A percentile compares a stretch with the other conserved stretches of the same genome.
phyloP scores from a whole-genome alignment of 805 yeast species.

The Yamadazyma endophytica region DNA sequence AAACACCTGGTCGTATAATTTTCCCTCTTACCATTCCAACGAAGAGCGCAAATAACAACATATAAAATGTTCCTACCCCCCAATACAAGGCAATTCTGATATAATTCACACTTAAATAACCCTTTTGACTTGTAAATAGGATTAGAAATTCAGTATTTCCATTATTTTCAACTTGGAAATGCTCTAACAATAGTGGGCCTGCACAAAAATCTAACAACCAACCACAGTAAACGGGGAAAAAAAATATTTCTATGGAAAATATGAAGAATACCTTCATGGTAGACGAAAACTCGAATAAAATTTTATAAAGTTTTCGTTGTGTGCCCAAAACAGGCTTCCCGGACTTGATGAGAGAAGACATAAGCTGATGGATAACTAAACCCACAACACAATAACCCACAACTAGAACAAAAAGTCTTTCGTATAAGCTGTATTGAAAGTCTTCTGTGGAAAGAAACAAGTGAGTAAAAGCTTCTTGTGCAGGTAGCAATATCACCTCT shows the following conservation, averaged over 20 bases:
- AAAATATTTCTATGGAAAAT: conserved; percentile 73
- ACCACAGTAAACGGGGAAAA: conserved; percentile 88
- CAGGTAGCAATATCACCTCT: conserved; percentile 18
- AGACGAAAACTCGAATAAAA: conserved; percentile 51
- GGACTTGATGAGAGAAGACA: conserved; percentile 27
- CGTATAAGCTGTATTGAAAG: conserved; percentile 26
- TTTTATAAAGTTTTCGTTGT: conserved; percentile 47
- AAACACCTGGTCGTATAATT: conserved; percentile 81
- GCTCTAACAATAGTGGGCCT: conserved; percentile 43
- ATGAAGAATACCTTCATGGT: conserved; percentile 73
- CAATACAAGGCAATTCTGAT: conserved; percentile 40
- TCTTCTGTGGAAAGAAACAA: conserved; percentile 11
- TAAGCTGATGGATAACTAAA: conserved; percentile 18
- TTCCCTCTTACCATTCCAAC: conserved; percentile 75
- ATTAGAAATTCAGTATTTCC: conserved; percentile 2
- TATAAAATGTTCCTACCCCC: conserved; percentile 76
- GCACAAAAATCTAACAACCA: conserved; percentile 64
- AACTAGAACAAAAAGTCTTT: conserved; percentile 32
- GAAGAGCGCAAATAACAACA: conserved; percentile 82
- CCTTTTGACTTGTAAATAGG: conserved; percentile 7
- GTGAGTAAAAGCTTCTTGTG: conserved; percentile 9
- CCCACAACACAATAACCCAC: conserved; percentile 31
- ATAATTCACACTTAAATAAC: conserved; percentile 10
- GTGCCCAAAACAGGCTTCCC: conserved; percentile 46
- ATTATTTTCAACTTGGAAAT: conserved; percentile 2